Evolutionary conservation across 1,284 basidiomycete species (phyloP), one percentile per base, ranked within the genome.

Genomic region (Puccinia triticina): DNA sequence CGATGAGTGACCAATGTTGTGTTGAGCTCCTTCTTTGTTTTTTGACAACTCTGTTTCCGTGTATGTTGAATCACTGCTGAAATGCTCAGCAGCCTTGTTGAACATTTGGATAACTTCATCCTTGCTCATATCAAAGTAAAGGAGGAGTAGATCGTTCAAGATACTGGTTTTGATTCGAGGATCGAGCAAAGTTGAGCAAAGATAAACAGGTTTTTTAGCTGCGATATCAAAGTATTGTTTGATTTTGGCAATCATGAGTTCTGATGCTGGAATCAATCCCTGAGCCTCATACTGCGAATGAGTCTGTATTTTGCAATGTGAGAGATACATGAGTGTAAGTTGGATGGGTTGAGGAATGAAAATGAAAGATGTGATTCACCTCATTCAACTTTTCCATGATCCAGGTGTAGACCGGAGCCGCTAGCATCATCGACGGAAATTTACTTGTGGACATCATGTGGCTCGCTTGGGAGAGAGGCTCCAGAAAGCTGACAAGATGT

Each of bases 121-220:
- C 7, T 18, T 12, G 61, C 26, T 64, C 29, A 64, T 29, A 26
- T 64, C 7, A 26, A 64, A 32, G 61, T 23, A 2, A 11, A 12
- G 7, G 26, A 64, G 61, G 10, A 64, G 11, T 12, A 7, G 11
- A 64, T 11, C 14, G 21, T 5, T 64, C 14, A 64, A 37, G 26
- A 37, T 14, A 23, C 32, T 64, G 14, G 61, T 64, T 64, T 64
- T 64, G 12, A 64, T 64, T 16, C 61, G 26, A 64, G 61, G 61
- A 64, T 64, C 61, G 26, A 64, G 61, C 61, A 64, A 32, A 32
- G 61, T 29, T 32, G 61, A 29, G 34, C 61, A 64, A 21, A 64
- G 61, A 32, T 64, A 64, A 26, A 64, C 61, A 14, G 61, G 61
- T 21, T 64, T 64, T 7, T 64, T 64, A 10, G 32, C 26, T 5